Evolutionary conservation across 495 filamentous ascomycete species (phyloP).

Genomic region (Aspergillus indologenus): DNA sequence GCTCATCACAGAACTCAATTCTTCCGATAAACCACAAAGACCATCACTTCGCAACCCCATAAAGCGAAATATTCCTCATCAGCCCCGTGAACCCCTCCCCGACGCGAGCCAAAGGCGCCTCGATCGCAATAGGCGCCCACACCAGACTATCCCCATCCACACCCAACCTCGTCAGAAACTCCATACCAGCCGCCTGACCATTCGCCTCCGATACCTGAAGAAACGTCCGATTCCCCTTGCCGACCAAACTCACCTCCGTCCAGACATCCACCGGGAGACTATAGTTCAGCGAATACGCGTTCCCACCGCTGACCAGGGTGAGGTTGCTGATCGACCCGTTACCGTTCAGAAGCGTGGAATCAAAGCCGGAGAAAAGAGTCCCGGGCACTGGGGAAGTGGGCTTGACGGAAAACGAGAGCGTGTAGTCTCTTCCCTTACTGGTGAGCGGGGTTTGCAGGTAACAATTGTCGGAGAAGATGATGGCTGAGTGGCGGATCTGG

Average conservation of each 20-base stretch:
- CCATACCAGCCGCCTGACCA: constrained; percentile 20
- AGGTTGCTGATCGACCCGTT: constrained; percentile 36
- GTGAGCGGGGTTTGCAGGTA: constrained; percentile 39
- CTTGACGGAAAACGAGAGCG: constrained; percentile 40
- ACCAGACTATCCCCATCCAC: constrained; percentile 40
- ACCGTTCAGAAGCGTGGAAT: constrained; percentile 42
- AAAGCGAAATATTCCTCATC: constrained; percentile 23
- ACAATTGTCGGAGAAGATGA: constrained; percentile 30
- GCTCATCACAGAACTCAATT: too few relatives aligned
- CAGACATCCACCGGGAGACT: constrained; percentile 39
- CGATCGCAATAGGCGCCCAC: constrained; percentile 47
- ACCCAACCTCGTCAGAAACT: constrained; percentile 43
- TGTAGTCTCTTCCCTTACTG: constrained; percentile 50
- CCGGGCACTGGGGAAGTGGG: constrained; percentile 29
- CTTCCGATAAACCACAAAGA: neutral
- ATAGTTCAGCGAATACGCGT: constrained; percentile 43
- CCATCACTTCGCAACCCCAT: constrained; percentile 7
- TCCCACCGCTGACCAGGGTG: constrained; percentile 45
- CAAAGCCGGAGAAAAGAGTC: constrained; percentile 38
- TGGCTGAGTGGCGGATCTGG: constrained; percentile 21
- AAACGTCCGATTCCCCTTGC: constrained; percentile 39
- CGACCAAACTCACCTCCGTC: constrained; percentile 40
- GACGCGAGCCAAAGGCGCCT: constrained; percentile 44
- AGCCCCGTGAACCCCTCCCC: constrained; percentile 34
- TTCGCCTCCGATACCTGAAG: constrained; percentile 25